These are phyloP conservation scores for Pichia rugopelliculosa DNA, from an alignment of 805 yeast genomes.

Conservation along the genomic window DNA sequence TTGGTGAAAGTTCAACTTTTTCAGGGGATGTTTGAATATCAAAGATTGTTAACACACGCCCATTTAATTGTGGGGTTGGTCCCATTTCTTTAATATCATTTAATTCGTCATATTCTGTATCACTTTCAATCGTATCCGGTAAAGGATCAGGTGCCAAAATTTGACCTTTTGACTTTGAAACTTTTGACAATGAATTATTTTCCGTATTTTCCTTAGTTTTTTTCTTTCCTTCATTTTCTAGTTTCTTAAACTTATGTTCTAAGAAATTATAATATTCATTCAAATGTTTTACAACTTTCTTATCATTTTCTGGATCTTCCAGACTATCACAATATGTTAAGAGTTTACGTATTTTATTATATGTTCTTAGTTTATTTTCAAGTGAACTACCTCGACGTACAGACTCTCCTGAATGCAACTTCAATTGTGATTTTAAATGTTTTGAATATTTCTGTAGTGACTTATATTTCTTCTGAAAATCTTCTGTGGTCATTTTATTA, in stretches of 20 bases:
- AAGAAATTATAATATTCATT: background rate
- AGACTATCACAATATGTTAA: background rate
- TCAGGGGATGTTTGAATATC: conserved; percentile 36
- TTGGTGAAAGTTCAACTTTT: conserved; percentile 4
- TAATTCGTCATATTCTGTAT: background rate
- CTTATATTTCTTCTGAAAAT: background rate
- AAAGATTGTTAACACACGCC: conserved; percentile 66
- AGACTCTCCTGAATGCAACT: conserved; percentile 8
- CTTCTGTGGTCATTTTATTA: background rate
- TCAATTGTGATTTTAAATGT: conserved; percentile 5
- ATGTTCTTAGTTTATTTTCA: conserved; percentile 4
- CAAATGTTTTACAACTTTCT: background rate
- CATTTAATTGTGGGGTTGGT: conserved; percentile 83
- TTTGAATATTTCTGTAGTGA: conserved; percentile 2
- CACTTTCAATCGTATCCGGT: background rate
- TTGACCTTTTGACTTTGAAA: background rate
- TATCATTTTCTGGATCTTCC: background rate
- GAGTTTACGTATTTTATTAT: conserved; percentile 8
- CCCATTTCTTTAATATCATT: conserved; percentile 43
- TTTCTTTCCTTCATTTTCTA: background rate
- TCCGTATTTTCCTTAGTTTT: background rate
- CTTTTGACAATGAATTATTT: background rate
- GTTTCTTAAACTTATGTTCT: background rate
- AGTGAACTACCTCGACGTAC: conserved; percentile 3
- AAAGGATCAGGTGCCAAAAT: background rate